phyloP scores from a whole-genome alignment of 2,329 filamentous ascomycete genomes.

The Amauroascus niger region DNA sequence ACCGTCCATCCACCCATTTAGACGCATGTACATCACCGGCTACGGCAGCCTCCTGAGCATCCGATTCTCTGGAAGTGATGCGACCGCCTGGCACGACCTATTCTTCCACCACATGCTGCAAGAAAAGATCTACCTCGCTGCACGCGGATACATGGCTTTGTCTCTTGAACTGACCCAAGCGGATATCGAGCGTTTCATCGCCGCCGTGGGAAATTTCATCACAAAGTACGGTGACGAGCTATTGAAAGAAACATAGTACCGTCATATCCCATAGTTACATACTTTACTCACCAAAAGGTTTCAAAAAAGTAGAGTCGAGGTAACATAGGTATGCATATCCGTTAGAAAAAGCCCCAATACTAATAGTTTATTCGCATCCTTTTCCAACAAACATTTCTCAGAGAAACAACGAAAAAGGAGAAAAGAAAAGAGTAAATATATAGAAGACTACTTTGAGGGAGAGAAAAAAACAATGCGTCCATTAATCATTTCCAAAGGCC shows the following conservation, averaged over 20 bases:
- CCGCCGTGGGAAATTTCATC: background rate
- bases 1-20: background rate
- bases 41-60: constrained; percentile 26
- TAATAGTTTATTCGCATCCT: too few species aligned
- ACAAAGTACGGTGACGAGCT: background rate
- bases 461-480: too few species aligned
- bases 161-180: constrained; percentile 21
- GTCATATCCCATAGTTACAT: too few species aligned
- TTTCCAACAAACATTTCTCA: too few species aligned
- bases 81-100: constrained; percentile 18
- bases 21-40: constrained; percentile 25
- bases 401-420: too few species aligned
- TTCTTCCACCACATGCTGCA: constrained; percentile 26
- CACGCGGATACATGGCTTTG: constrained; percentile 26
- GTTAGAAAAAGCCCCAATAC: too few species aligned
- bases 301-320: too few species aligned
- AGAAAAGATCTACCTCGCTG: constrained; percentile 24
- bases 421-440: too few species aligned
- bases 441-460: too few species aligned
- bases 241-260: background rate
- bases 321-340: too few species aligned
- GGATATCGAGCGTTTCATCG: background rate
- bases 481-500: too few species aligned
- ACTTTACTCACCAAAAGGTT: too few species aligned
- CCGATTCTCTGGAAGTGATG: constrained; percentile 21